Evolutionary conservation across 2,329 filamentous ascomycete genomes (phyloP).

Genomic region (Diaporthe ampelina): DNA sequence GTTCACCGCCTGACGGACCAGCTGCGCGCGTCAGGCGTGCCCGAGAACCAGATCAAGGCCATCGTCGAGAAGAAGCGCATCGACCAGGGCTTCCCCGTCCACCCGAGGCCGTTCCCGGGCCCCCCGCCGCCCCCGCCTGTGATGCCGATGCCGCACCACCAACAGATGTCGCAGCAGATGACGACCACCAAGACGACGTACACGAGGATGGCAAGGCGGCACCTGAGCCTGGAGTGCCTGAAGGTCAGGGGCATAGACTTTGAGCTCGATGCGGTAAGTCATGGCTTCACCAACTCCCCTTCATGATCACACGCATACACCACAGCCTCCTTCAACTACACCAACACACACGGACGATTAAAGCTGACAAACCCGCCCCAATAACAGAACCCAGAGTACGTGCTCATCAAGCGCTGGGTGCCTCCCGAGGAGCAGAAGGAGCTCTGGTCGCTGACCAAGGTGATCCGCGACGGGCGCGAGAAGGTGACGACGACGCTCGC

Average conservation of each 20-base stretch:
- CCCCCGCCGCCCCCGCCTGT: constrained; percentile 11
- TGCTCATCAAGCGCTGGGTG: constrained; percentile 82
- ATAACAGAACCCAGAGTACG: constrained; percentile 74
- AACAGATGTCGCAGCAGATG: constrained; percentile 5
- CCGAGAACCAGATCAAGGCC: constrained; percentile 70
- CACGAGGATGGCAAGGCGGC: constrained; percentile 73
- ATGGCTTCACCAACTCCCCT: no score
- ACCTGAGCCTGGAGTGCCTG: constrained; percentile 74
- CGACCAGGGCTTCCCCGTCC: constrained; percentile 46
- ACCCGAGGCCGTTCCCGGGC: background rate
- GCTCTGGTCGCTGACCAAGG: constrained; percentile 79
- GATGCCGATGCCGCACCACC: constrained; percentile 7
- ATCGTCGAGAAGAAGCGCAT: constrained; percentile 70
- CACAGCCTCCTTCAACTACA: constrained; percentile 52
- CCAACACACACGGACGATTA: background rate
- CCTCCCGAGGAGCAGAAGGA: constrained; percentile 78
- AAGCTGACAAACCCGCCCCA: constrained; percentile 41
- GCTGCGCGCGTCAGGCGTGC: constrained; percentile 69
- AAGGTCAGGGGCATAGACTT: constrained; percentile 69
- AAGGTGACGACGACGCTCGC: constrained; percentile 54
- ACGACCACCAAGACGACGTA: constrained; percentile 60
- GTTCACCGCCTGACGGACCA: constrained; percentile 69
- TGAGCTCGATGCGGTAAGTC: constrained; percentile 68
- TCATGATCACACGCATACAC: background rate
- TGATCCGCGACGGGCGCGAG: constrained; percentile 69